These are phyloP conservation scores for Chaetomium olivaceum DNA, from an alignment of 2,329 filamentous ascomycete species.

Conservation along the genomic window DNA sequence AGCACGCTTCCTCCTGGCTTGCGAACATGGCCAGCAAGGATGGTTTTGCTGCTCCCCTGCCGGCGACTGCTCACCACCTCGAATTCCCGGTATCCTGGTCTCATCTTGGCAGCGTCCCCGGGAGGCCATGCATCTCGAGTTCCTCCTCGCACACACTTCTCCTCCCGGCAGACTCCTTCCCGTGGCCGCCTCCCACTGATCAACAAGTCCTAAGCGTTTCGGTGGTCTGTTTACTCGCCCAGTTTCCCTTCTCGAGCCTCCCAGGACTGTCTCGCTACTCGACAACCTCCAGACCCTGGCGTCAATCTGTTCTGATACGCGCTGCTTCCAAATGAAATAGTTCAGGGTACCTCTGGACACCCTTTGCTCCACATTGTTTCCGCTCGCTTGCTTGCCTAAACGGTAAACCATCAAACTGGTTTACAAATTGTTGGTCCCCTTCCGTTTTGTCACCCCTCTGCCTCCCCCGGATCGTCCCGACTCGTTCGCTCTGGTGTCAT, in stretches of 20 bases:
- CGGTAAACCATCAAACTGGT: constrained; percentile 27
- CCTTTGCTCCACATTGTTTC: constrained; percentile 47
- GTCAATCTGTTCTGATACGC: constrained; percentile 49
- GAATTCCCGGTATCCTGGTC: constrained; percentile 16
- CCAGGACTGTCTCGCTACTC: constrained; percentile 28
- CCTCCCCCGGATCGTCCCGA: not conserved
- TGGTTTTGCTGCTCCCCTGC: not conserved
- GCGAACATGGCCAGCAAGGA: constrained; percentile 1
- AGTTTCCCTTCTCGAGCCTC: constrained; percentile 24
- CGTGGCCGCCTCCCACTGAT: constrained; percentile 18
- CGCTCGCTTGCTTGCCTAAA: constrained; percentile 45
- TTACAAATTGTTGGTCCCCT: constrained; percentile 30
- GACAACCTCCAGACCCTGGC: constrained; percentile 39
- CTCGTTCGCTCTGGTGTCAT: constrained; percentile 9
- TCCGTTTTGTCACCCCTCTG: constrained; percentile 15
- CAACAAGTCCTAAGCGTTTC: constrained; percentile 26
- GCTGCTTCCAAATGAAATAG: constrained; percentile 48
- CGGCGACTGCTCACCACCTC: constrained; percentile 11
- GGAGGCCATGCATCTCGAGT: constrained; percentile 21
- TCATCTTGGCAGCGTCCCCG: constrained; percentile 22
- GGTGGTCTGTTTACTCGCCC: constrained; percentile 23
- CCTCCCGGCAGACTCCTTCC: constrained; percentile 17
- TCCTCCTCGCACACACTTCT: constrained; percentile 20
- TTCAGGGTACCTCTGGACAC: constrained; percentile 39
- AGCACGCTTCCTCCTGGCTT: constrained; percentile 2